These are phyloP conservation scores for Isochrysis galbana DNA, from an alignment of 78 protist species.

Conservation along the genomic window DNA sequence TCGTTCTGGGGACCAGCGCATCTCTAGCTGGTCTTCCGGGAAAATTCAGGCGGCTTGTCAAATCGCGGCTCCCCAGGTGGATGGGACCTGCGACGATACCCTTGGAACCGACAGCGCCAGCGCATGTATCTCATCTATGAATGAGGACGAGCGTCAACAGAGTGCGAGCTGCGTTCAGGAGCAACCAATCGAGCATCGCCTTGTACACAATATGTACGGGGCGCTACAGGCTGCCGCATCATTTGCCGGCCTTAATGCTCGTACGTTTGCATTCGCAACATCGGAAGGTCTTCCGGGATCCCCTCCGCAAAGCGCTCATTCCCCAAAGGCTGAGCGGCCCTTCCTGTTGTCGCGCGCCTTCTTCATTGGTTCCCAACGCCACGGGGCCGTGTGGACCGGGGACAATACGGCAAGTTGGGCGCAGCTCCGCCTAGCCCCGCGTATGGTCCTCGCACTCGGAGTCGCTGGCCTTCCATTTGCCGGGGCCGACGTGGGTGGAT, in stretches of 20 bases:
- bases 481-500: slow-evolving; percentile 96
- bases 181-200: slow-evolving; percentile 93
- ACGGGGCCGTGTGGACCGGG: slow-evolving; percentile 99
- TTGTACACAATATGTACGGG: slow-evolving; percentile 97
- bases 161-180: too few relatives aligned
- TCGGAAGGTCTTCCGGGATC: neutral
- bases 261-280: too few relatives aligned
- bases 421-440: slow-evolving; percentile 76
- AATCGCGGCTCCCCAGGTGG: too few relatives aligned
- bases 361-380: slow-evolving; percentile 94
- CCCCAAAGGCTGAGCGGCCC: slow-evolving; percentile 68
- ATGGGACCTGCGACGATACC: too few relatives aligned
- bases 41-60: too few relatives aligned
- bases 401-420: slow-evolving; percentile 97
- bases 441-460: slow-evolving; percentile 85
- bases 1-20: too few relatives aligned
- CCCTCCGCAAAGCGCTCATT: too few relatives aligned
- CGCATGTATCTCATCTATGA: too few relatives aligned
- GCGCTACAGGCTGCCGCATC: slow-evolving; percentile 62
- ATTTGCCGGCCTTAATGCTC: neutral
- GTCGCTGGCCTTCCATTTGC: slow-evolving; percentile 87
- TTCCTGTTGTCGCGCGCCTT: slow-evolving; percentile 95
- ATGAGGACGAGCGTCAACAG: too few relatives aligned
- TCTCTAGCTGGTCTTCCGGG: too few relatives aligned
- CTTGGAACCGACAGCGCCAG: too few relatives aligned